Conservation (phyloP, 768 basidiomycete genomes). For the Fomitopsis serialis region DNA sequence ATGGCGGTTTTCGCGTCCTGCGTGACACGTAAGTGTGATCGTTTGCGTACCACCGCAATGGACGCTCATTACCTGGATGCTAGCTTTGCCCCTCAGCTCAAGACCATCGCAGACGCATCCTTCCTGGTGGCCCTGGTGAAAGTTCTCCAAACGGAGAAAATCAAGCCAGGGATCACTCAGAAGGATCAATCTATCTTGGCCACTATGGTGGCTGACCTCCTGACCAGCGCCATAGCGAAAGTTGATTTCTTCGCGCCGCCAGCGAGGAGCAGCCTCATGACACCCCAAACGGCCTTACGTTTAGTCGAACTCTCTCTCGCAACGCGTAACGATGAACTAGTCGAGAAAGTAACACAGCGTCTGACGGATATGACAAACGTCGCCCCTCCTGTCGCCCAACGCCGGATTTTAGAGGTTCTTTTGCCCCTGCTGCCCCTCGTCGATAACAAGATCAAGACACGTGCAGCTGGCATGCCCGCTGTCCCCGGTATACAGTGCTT, state of each 20-base stretch:
- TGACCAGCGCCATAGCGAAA: not conserved
- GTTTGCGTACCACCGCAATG: not conserved
- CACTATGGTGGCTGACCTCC: not conserved
- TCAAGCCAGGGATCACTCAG: not conserved
- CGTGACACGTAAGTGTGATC: not conserved
- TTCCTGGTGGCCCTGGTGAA: not conserved
- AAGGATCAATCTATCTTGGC: not conserved
- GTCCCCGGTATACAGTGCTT: no score
- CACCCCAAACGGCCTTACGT: no score
- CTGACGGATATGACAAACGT: no score
- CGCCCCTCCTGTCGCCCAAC: no score
- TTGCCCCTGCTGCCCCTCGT: no score
- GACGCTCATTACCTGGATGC: not conserved
- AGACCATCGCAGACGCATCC: not conserved
- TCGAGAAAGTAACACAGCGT: no score
- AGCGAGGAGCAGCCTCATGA: no score
- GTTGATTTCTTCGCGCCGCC: conserved; percentile 4
- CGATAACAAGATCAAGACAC: no score
- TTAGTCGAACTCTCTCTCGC: no score
- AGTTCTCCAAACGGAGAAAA: not conserved
- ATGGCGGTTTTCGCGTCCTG: not conserved
- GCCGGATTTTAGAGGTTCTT: no score
- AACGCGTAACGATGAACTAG: no score
- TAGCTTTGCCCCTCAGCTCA: conserved; percentile 4
- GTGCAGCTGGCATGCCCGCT: no score